Evolutionary conservation across 2,329 filamentous ascomycete species (phyloP), one percentile per base, ranked within the genome.

Genomic region (Lasiodiplodia sp.): DNA sequence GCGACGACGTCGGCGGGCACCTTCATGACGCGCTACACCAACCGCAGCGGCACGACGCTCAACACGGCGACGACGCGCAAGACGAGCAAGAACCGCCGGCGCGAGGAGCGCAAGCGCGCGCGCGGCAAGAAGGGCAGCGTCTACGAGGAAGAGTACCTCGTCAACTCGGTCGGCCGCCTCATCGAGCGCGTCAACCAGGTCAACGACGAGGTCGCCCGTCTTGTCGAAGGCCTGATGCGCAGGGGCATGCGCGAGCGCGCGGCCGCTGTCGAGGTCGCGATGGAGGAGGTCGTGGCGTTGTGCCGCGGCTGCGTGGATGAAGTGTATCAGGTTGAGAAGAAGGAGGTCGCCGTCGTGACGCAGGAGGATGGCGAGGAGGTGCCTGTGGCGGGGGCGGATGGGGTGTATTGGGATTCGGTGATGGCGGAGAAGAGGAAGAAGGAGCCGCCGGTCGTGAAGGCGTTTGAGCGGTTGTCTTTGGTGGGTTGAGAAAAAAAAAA

Each of bases 81-180:
- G 69, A 97, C 93, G 51, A 92, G 89, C 76, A 97, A 96, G 84
- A 97, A 97, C 77, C 89, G 94, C 65, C 86, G 91, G 28, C 87
- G 94, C 23, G 96, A 99, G 80, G 96, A 99, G 84, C 90, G 97
- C 79, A 99, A 99, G 86, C 89, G 95, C 18, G 96, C 96, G 0
- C 86, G 93, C 8, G 96, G 96, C 28, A 95, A 97, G 79, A 98
- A 98, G 84, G 96, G 96, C 12, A 97, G 93, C 18, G 92, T 99
- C 5, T 99, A 99, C 79, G 96, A 99, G 79, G 95, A 98, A 77
- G 96, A 98, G 80, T 99, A 99, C 79, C 87, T 99, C 5, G 90
- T 97, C 69, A 96, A 94, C 78, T 95, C 91, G 73, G 90, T 98
- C 44, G 88, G 91, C 14, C 86, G 96, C 28, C 85, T 99, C 40